Evolutionary conservation across 1,284 basidiomycete genomes (phyloP).

Genomic region (Heterobasidion parviporum): DNA sequence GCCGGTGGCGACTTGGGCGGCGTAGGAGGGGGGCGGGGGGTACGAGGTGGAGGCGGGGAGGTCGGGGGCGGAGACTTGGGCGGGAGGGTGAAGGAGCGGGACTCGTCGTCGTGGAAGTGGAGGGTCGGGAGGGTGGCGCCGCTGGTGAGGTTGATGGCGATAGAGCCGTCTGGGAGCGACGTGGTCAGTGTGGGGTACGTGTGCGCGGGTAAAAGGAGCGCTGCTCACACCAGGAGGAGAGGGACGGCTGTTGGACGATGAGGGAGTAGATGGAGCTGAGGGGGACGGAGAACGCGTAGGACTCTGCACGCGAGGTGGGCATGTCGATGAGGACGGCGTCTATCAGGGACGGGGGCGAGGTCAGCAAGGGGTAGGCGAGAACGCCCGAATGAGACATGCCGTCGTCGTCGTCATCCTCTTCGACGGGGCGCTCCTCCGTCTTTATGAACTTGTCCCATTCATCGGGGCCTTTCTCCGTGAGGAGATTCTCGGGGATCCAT

Average conservation of each 20-base stretch:
- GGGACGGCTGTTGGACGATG: conserved; percentile 74
- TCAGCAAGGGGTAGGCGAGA: conserved; percentile 6
- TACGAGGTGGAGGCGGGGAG: conserved; percentile 37
- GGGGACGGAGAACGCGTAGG: conserved; percentile 93
- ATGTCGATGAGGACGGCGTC: conserved; percentile 75
- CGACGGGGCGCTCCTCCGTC: conserved; percentile 57
- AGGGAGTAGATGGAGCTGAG: conserved; percentile 87
- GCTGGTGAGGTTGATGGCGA: conserved; percentile 79
- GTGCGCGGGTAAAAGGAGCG: conserved; percentile 8
- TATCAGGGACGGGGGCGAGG: conserved; percentile 19
- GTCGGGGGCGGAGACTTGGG: conserved; percentile 26
- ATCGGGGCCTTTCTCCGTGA: conserved; percentile 65
- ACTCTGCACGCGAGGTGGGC: conserved; percentile 70
- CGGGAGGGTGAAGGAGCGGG: conserved; percentile 63
- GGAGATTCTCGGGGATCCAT: conserved; percentile 78
- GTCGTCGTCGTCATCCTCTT: conserved; percentile 58
- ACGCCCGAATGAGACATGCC: conserved; percentile 31
- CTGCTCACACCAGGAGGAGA: conserved; percentile 82
- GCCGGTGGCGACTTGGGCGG: conserved; percentile 28
- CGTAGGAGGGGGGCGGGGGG: conserved; percentile 46
- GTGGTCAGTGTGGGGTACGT: conserved; percentile 3
- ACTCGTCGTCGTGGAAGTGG: conserved; percentile 96
- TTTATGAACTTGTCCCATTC: conserved; percentile 85
- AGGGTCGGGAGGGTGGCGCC: conserved; percentile 87
- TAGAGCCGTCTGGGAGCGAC: conserved; percentile 51